Evolutionary conservation across 1,139 yeast genomes (phyloP), one percentile per base, ranked within the genome.

Genomic region (Blastobotrys persicus): DNA sequence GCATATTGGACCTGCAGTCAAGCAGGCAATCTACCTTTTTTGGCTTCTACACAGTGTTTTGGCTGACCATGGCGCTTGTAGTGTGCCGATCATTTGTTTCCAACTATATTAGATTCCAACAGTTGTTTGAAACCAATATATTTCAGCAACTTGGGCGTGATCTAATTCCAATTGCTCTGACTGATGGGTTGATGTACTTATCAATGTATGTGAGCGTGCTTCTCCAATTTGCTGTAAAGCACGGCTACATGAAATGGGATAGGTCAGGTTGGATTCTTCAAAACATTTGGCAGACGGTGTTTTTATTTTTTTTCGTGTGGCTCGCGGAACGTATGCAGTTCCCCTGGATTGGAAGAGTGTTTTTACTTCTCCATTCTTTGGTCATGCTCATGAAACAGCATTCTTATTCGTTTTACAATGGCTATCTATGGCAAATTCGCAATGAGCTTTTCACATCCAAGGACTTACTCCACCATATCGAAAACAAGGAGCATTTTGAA

Each of bases 351-450:
- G 96, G 88, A 3, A 81, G 83, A 61, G 91, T 89, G 38, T 91
- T 86, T 60, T 69, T 91, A 54, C 76, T 87, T 51, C 72, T 91
- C 50, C 98, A 91, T 65, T 80, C 88, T n/a, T 72, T 88, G 48
- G 97, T 91, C 3, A 71, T 89, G 57, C 66, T 91, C 56, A 91
- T 91, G 98, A 91, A 91, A 64, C 85, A 84, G 81, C 97, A 91
- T 65, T 88, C 96, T 1, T 91, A 83, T 63, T 88, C 87, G 1
- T 88, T 84, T 60, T 91, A 83, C 70, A 89, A 89, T 63, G 98
- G 97, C 0, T 88, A 89, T 64, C 71, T 89, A 49, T 88, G 95
- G 54, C 71, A 68, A 20, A 78, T 85, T 31, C 60, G 64, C 28
- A 69, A 72, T n/a, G 95, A 87, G 58, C 70, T 85, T 46, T 59